Evolutionary conservation across 495 filamentous ascomycete species (phyloP), one percentile per base, ranked within the genome.

Genomic region (Neurospora pannonica): DNA sequence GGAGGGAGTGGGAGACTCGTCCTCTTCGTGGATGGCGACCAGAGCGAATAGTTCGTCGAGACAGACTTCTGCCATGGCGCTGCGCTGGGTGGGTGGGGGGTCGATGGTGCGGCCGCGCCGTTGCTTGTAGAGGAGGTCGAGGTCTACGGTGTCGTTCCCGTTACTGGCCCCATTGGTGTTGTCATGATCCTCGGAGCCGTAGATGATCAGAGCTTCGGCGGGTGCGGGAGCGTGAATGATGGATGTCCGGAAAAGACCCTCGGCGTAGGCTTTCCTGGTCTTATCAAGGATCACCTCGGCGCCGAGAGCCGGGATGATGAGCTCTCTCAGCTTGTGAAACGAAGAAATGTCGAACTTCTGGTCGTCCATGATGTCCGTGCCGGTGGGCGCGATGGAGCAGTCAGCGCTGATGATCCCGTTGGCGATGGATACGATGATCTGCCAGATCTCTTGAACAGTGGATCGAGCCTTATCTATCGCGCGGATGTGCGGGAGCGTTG

Each of bases 21-120:
- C 54, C 36, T 82, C 79, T 43, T 84, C 81, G 11, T 85, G 81
- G 15, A 85, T 83, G 8, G 87, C 79, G 13, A 93, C 87, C 28
- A 99, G 89, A 46, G 90, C 85, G 78, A 97, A 91, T 19, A 98
- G 87, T 75, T 95, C 92, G 73, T 95, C 91, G 28, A 97, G 85
- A 74, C 93, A 93, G 4, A 91, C 84, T 73, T 97, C 95, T 72
- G 88, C 88, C 87, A 98, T 95, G 67, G 86, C 88, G 10, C 86
- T 85, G 24, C 95, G 88, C 36, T 87, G 85, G 0, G 88, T 89
- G 4, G 92, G 89, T 0, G 85, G 77, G 1, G 91, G 87, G 71
- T 93, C 88, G 48, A 91, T 87, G 3, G 93, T 95, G 19, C 91
- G 88, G 8, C 94, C 93, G 71, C 85, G 83, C 5, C 93, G 91